Evolutionary conservation across 805 yeast genomes (phyloP), one percentile per base, ranked within the genome.

Genomic region (Kodamaea leandrae): DNA sequence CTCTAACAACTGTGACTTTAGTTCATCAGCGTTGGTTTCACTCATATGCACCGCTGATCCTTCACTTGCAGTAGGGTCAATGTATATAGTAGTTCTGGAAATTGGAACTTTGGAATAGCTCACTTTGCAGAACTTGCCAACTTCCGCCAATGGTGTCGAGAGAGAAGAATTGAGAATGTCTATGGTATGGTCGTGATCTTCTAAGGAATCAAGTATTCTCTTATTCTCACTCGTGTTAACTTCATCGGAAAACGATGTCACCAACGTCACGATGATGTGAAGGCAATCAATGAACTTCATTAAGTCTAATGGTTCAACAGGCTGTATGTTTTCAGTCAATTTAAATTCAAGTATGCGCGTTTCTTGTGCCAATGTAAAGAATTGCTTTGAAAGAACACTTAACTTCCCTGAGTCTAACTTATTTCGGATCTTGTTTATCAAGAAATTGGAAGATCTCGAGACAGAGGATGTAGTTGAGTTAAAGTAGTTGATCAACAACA

Each of bases 1-100:
- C 16, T 57, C 55, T 12, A 42, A 18, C 6, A 52, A 26, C 32
- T 39, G 41, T 6, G 27, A 10, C 3, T 32, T 19, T 10, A 24
- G 40, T 3, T 24, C 28, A 10, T 32, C 24, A 4, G 4, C 15
- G n/a, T 38, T n/a, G n/a, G n/a, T n/a, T n/a, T n/a, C n/a, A n/a
- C n/a, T n/a, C 24, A 21, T 21, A 21, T 9, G 24, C 24, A 21
- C n/a, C n/a, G n/a, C n/a, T n/a, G n/a, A n/a, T n/a, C n/a, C n/a
- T n/a, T n/a, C n/a, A n/a, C n/a, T n/a, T n/a, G n/a, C n/a, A n/a
- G n/a, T n/a, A n/a, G n/a, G n/a, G n/a, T n/a, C n/a, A n/a, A n/a
- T n/a, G n/a, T 25, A 25, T 6, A 25, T 25, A n/a, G 28, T 12
- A n/a, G 9, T 25, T 25, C 28, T 25, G 6, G 28, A 25, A 12